phyloP scores from a whole-genome alignment of 2,329 filamentous ascomycete species.

The Aspergillus felis region DNA sequence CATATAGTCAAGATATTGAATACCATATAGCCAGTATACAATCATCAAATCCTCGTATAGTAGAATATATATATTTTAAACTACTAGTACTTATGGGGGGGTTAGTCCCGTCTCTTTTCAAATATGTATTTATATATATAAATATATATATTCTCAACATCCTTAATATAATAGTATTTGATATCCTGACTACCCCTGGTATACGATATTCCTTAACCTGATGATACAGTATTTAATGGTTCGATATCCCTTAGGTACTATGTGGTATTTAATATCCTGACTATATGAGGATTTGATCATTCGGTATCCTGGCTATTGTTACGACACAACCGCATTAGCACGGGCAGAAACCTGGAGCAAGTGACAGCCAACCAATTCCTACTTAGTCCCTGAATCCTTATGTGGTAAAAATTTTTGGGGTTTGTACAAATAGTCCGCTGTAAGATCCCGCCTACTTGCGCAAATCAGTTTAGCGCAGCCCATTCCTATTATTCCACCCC shows the following conservation, averaged over 20 bases:
- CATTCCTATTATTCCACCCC: background rate
- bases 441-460: background rate
- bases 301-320: background rate
- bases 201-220: background rate
- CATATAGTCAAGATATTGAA: background rate
- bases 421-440: background rate
- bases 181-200: background rate
- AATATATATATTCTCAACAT: background rate
- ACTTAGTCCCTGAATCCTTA: too few species aligned
- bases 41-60: background rate
- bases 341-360: too few species aligned
- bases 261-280: background rate
- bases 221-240: background rate
- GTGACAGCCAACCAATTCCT: too few species aligned
- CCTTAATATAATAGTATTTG: background rate
- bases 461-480: background rate
- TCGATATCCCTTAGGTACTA: background rate
- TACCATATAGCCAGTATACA: background rate
- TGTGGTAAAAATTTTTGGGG: too few species aligned
- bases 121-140: background rate
- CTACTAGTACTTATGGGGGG: too few species aligned
- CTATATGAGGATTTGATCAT: background rate
- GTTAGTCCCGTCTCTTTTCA: too few species aligned
- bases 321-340: too few species aligned
- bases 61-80: background rate